A percentile compares a stretch with the other conserved stretches of the same genome.
phyloP scores from a whole-genome alignment of 345 rosid species.

The Citropsis articulata region DNA sequence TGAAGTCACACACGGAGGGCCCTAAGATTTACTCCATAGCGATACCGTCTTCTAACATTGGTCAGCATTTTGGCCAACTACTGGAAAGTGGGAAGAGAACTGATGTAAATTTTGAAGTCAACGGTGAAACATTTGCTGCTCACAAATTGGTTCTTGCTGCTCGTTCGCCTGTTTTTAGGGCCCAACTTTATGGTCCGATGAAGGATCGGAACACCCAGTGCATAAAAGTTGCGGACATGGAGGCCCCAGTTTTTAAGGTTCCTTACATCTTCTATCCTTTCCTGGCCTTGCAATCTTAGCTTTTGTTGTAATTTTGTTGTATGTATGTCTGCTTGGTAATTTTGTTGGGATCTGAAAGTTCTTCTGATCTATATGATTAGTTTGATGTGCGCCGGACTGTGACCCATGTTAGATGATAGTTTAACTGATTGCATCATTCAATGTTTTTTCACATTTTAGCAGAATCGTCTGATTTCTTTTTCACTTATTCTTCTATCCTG shows the following conservation, averaged over 20 bases:
- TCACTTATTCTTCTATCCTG: neutral
- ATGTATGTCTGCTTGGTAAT: neutral
- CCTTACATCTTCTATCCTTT: neutral
- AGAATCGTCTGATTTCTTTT: neutral
- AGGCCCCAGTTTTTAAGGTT: conserved; percentile 56
- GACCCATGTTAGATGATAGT: neutral
- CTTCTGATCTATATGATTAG: no score
- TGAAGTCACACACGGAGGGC: conserved; percentile 55
- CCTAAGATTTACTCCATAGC: conserved; percentile 46
- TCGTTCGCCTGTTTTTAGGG: conserved; percentile 57
- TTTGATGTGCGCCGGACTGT: neutral
- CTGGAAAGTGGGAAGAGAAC: conserved; percentile 45
- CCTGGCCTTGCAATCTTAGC: neutral
- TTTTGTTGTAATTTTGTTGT: neutral
- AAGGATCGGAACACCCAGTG: conserved; percentile 47
- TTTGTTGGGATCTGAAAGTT: neutral
- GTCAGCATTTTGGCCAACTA: conserved; percentile 42
- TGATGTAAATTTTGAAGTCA: conserved; percentile 56
- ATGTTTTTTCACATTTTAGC: neutral
- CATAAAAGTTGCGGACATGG: conserved; percentile 53
- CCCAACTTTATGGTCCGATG: conserved; percentile 63
- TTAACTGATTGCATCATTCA: neutral
- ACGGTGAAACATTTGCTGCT: conserved; percentile 46
- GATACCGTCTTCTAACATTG: conserved; percentile 44
- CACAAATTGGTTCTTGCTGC: conserved; percentile 60